A percentile compares a stretch with the other conserved stretches of the same genome.
Evolutionary conservation across 352 stramenopile genomes (phyloP).

Genomic region (Chloridella minuta): DNA sequence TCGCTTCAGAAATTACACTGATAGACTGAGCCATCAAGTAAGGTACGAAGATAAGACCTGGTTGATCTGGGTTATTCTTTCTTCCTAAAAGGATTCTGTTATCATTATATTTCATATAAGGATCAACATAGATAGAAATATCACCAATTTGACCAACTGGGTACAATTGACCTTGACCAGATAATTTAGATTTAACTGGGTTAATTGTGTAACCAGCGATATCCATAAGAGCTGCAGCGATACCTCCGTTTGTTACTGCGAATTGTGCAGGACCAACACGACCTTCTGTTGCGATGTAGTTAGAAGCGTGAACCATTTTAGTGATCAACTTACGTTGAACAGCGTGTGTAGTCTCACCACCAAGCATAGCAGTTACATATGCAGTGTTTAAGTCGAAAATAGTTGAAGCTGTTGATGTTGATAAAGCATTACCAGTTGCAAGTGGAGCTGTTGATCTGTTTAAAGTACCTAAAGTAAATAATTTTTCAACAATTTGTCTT

Average conservation of each 20-base stretch:
- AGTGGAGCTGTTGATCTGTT: not conserved
- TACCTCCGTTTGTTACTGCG: not conserved
- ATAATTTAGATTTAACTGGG: not conserved
- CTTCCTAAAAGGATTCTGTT: not conserved
- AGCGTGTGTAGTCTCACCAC: not conserved
- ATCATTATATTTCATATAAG: not conserved
- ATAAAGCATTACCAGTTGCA: not conserved
- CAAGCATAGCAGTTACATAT: not conserved
- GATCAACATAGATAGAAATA: not conserved
- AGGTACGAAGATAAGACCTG: not conserved
- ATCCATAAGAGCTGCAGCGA: not conserved
- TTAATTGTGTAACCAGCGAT: not conserved
- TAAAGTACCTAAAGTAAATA: conserved; percentile 2
- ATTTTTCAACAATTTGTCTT: not conserved
- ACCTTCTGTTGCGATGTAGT: not conserved
- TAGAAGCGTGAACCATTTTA: conserved; percentile 2
- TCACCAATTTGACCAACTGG: not conserved
- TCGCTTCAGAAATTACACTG: not conserved
- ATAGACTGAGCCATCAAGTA: conserved; percentile 9
- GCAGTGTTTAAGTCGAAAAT: not conserved
- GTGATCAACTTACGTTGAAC: not conserved
- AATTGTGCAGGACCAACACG: not conserved
- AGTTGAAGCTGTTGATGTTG: not conserved
- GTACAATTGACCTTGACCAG: not conserved
- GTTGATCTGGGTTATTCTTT: not conserved